Evolutionary conservation across 768 basidiomycete species (phyloP).

Genomic region (Russula brevipes): DNA sequence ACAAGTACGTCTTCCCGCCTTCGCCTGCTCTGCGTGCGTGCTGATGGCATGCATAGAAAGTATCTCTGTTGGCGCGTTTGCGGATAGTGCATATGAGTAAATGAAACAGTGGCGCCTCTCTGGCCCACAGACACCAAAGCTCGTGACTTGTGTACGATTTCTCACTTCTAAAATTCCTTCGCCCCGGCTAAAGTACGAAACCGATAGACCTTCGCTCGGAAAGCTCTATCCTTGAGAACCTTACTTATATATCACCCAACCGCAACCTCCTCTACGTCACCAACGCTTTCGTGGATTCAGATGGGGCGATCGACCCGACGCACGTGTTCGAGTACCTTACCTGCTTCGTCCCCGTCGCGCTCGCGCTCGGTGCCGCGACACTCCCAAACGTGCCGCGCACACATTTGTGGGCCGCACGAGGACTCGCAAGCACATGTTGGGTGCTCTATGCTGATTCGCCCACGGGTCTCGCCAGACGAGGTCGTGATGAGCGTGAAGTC

Average conservation of each 20-base stretch:
- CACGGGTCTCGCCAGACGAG: slow-evolving; percentile 64
- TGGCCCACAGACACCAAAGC: slow-evolving; percentile 54
- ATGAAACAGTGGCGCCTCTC: slow-evolving; percentile 71
- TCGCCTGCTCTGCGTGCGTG: not conserved
- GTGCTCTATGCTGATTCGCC: slow-evolving; percentile 66
- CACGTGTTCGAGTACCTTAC: slow-evolving; percentile 71
- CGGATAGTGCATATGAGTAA: slow-evolving; percentile 78
- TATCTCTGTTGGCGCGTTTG: slow-evolving; percentile 58
- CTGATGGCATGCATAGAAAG: slow-evolving; percentile 30
- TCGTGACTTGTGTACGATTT: slow-evolving; percentile 58
- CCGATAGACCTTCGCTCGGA: slow-evolving; percentile 54
- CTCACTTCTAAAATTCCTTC: not conserved
- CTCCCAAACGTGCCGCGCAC: slow-evolving; percentile 52
- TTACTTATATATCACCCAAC: slow-evolving; percentile 61
- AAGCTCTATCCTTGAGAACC: slow-evolving; percentile 52
- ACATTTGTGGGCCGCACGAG: slow-evolving; percentile 73
- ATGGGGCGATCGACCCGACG: slow-evolving; percentile 23
- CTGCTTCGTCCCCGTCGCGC: slow-evolving; percentile 73
- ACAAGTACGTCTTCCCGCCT: slow-evolving; percentile 46
- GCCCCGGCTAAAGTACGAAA: not conserved
- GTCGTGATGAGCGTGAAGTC: slow-evolving; percentile 29
- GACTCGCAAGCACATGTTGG: slow-evolving; percentile 70
- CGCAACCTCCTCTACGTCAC: slow-evolving; percentile 72
- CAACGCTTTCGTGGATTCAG: slow-evolving; percentile 35
- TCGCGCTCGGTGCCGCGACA: slow-evolving; percentile 65